phyloP scores from a whole-genome alignment of 177 flowering plant species.

The Vitis hybrid region DNA sequence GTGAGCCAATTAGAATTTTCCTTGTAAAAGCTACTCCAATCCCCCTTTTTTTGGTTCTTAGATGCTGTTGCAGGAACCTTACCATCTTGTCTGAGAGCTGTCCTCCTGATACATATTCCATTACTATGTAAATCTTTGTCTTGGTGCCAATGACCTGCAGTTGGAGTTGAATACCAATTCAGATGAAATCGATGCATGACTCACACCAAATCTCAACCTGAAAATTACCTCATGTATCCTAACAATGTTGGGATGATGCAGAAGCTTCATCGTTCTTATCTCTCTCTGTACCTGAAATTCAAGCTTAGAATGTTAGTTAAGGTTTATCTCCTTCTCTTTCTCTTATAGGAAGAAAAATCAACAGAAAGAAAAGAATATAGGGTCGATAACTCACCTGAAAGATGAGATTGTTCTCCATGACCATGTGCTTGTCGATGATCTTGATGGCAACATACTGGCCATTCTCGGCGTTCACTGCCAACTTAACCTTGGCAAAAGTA shows the following conservation, averaged over 20 bases:
- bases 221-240: constrained; percentile 64
- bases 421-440: constrained; percentile 72
- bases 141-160: constrained; percentile 76
- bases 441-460: constrained; percentile 66
- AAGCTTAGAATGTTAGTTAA: background rate
- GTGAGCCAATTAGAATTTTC: background rate
- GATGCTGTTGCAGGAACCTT: constrained; percentile 12
- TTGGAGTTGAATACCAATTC: background rate
- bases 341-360: background rate
- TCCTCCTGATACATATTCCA: constrained; percentile 85
- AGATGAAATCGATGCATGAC: no score
- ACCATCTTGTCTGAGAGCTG: constrained; percentile 73
- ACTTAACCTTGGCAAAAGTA: constrained; percentile 80
- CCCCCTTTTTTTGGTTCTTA: background rate
- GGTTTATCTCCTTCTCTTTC: background rate
- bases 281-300: constrained; percentile 70
- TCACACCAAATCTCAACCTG: no score
- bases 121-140: constrained; percentile 66
- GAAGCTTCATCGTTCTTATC: constrained; percentile 80
- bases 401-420: constrained; percentile 55
- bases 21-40: background rate
- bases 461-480: constrained; percentile 50
- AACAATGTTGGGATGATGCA: constrained; percentile 82
- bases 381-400: constrained; percentile 36
- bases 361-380: background rate